These are phyloP conservation scores for Oidiodendron maius DNA, from an alignment of 495 filamentous ascomycete species.

Conservation along the genomic window DNA sequence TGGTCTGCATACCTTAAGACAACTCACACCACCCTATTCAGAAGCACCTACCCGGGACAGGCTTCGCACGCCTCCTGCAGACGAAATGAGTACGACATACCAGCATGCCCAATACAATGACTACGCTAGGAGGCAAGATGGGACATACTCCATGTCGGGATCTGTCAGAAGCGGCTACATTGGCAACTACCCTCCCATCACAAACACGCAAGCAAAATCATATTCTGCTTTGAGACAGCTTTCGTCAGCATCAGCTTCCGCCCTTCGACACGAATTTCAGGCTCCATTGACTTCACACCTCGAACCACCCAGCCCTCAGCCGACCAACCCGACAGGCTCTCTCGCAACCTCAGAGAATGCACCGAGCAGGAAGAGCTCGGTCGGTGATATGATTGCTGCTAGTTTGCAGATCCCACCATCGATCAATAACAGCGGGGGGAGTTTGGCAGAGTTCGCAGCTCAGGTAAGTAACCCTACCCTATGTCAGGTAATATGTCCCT, in stretches of 20 bases:
- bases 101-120: conserved; percentile 34
- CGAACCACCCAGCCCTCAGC: conserved; percentile 16
- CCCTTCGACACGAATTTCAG: conserved; percentile 19
- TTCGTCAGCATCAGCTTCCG: conserved; percentile 9
- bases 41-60: conserved; percentile 25
- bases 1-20: conserved; percentile 1
- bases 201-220: conserved; percentile 12
- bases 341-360: conserved; percentile 14
- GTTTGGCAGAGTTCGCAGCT: conserved; percentile 74
- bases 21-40: conserved; percentile 10
- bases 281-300: conserved; percentile 27
- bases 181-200: conserved; percentile 1
- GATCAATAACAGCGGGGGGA: conserved; percentile 68
- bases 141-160: conserved; percentile 21
- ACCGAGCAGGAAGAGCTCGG: conserved; percentile 25
- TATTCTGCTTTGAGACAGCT: conserved; percentile 14
- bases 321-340: conserved; percentile 14
- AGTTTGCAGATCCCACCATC: conserved; percentile 66
- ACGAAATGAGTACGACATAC: conserved; percentile 39
- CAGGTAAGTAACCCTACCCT: conserved; percentile 45
- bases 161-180: conserved; percentile 18
- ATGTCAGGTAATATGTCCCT: neutral
- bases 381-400: conserved; percentile 45
- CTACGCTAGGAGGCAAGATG: conserved; percentile 32
- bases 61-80: conserved; percentile 44